Evolutionary conservation across 768 basidiomycete species (phyloP), one percentile per base, ranked within the genome.

Genomic region (Boletus edulis): DNA sequence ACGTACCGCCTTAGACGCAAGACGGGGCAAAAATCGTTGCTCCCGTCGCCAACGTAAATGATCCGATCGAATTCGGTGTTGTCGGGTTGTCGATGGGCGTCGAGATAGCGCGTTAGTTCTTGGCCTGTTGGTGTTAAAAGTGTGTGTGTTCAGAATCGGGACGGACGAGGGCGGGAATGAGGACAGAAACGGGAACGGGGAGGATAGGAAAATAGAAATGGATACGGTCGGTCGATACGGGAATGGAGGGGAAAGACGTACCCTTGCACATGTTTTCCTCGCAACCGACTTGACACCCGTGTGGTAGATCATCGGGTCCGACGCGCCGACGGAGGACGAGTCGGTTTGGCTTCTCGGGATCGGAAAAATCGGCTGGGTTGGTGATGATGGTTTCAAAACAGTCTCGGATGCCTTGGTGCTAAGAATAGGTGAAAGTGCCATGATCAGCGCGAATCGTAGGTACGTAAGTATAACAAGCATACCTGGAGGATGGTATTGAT

Each of bases 211-310:
- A 46, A 2, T 4, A 20, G 18, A 41, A 13, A 20, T 2, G n/a
- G 40, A 40, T 14, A 2, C 9, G 27, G n/a, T n/a, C n/a, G 8
- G 27, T 29, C 27, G 27, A 29, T 29, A 8, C 9, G 29, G 29
- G 1, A 14, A 15, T 6, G 18, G 12, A n/a, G 20, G 8, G 37
- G 24, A 8, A 2, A 7, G 12, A 54, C 47, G 43, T 18, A 86
- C 92, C 93, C 78, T 99, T 99, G 79, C 97, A 99, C 95, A 99
- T 97, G 77, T 99, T 98, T 14, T 87, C 82, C 53, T 86, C 86
- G 76, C 97, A 99, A 7, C 96, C 96, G 49, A 96, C 80, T 42
- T 75, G 76, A 73, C 97, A 99, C 8, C 65, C 67, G 70, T 98
- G 97, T 55, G 93, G 93, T 2, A 85, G 85, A 2, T 83, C 90